Percentiles rank a stretch among this genome's conserved stretches.
phyloP scores from a whole-genome alignment of 2,329 filamentous ascomycete species.

The Cryphonectria carpinicola region DNA sequence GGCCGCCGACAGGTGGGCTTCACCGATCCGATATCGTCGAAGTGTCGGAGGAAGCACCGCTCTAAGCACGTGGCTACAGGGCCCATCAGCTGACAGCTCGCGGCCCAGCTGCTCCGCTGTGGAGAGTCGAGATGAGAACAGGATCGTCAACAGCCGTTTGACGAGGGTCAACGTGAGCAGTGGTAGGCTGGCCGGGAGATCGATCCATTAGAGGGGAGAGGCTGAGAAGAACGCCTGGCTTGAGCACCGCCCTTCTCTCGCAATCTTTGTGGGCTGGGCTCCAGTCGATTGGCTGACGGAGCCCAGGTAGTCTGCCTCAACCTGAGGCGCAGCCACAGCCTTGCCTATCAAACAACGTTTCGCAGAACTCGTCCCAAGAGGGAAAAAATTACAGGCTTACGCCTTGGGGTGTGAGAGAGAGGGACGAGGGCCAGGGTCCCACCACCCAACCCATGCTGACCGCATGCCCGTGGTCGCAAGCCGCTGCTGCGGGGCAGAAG shows the following conservation, averaged over 20 bases:
- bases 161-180: neutral
- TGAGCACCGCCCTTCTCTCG: neutral
- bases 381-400: neutral
- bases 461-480: neutral
- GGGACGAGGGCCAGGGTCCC: neutral
- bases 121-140: neutral
- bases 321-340: slow-evolving; percentile 11
- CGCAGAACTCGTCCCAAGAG: neutral
- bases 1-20: neutral
- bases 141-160: neutral
- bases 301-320: neutral
- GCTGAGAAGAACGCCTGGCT: neutral
- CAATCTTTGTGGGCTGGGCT: neutral
- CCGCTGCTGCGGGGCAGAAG: neutral
- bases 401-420: neutral
- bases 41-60: neutral
- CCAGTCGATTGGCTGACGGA: slow-evolving; percentile 1
- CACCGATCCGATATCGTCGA: neutral
- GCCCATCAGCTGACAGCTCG: neutral
- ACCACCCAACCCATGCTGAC: neutral
- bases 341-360: slow-evolving; percentile 4
- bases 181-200: neutral
- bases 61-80: neutral
- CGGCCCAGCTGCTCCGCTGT: neutral
- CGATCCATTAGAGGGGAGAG: neutral